These are phyloP conservation scores for Linum lewisii DNA, from an alignment of 345 rosid species.

Conservation along the genomic window DNA sequence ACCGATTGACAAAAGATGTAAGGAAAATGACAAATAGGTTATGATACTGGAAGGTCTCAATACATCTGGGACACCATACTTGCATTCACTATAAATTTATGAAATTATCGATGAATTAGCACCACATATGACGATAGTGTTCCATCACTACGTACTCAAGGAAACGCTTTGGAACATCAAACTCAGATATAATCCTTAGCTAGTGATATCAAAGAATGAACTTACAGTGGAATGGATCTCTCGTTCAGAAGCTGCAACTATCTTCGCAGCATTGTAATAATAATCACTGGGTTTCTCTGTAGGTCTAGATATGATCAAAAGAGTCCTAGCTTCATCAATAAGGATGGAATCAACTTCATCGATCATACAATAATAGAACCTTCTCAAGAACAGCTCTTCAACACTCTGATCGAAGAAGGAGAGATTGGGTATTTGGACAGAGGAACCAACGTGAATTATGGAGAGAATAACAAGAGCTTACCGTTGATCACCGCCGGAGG, in stretches of 20 bases:
- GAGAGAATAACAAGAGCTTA: no score
- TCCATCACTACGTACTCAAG: neutral
- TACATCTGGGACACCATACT: neutral
- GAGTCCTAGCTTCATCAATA: slow-evolving; percentile 98
- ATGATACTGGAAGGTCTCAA: neutral
- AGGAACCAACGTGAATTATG: no score
- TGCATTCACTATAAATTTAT: neutral
- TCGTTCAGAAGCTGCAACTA: slow-evolving; percentile 74
- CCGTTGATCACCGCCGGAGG: no score
- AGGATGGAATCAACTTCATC: slow-evolving; percentile 99
- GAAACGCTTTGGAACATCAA: neutral
- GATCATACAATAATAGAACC: slow-evolving; percentile 78
- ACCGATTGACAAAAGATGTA: neutral
- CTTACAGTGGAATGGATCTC: slow-evolving; percentile 93
- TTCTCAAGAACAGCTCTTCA: slow-evolving; percentile 91
- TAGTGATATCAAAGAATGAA: slow-evolving; percentile 2
- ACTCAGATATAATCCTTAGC: neutral
- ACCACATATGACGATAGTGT: neutral
- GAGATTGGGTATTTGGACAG: no score
- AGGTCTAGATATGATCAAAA: slow-evolving; percentile 84
- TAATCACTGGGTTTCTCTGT: slow-evolving; percentile 96
- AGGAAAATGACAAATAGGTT: neutral
- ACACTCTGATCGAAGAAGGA: no score
- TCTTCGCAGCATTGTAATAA: slow-evolving; percentile 88
- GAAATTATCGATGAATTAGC: no score